Conservation (phyloP, 129 eudicot genomes). For the Mikania micrantha region DNA sequence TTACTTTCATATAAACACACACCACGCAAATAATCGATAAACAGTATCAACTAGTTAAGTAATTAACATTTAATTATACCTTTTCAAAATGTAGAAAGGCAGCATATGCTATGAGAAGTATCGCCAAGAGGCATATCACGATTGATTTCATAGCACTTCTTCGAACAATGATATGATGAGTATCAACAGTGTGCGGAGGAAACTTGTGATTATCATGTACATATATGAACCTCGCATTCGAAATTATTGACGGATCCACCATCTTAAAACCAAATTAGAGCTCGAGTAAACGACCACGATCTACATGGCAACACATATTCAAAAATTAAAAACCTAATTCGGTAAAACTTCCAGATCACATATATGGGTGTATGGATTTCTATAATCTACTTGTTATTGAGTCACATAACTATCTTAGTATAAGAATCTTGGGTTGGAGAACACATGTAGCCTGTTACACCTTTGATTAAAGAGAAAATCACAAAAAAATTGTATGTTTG, state of each 20-base stretch:
- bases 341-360: neutral
- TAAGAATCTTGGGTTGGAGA: too few relatives aligned
- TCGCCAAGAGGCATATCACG: neutral
- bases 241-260: slow-evolving; percentile 15
- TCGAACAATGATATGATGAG: slow-evolving; percentile 30
- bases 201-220: slow-evolving; percentile 12
- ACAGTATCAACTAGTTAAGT: neutral
- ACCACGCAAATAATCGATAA: neutral
- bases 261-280: slow-evolving; percentile 10
- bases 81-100: slow-evolving; percentile 18
- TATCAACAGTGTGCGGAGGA: slow-evolving; percentile 15
- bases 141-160: slow-evolving; percentile 11
- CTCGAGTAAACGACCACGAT: neutral
- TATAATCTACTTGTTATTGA: too few relatives aligned
- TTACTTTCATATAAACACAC: neutral
- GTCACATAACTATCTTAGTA: too few relatives aligned
- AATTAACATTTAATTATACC: slow-evolving; percentile 5
- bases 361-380: too few relatives aligned
- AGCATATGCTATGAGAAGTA: slow-evolving; percentile 22
- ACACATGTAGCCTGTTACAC: too few relatives aligned
- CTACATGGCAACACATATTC: neutral
- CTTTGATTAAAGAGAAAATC: too few relatives aligned
- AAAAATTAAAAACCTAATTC: neutral
- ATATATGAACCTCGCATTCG: slow-evolving; percentile 23
- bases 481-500: too few relatives aligned